Conservation (phyloP, 495 filamentous ascomycete species). For the Chaetomium fimeti region DNA sequence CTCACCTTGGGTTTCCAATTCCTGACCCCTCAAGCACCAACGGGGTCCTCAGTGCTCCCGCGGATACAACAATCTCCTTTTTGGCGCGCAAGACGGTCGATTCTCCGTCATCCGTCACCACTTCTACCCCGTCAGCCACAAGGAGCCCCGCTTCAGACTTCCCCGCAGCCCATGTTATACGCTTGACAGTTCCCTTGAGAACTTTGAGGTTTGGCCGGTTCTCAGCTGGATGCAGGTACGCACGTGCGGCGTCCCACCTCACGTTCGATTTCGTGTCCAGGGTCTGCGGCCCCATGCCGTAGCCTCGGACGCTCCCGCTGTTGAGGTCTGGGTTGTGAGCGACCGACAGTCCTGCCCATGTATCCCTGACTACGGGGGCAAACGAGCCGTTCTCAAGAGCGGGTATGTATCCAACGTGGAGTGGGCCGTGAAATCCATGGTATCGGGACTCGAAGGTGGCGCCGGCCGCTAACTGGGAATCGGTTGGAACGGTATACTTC, state of each 20-base stretch:
- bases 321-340: slow-evolving; percentile 11
- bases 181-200: slow-evolving; percentile 6
- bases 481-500: background rate
- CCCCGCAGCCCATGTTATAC: slow-evolving; percentile 2
- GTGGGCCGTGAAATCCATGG: slow-evolving; percentile 2
- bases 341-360: background rate
- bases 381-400: slow-evolving; percentile 7
- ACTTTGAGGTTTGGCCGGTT: background rate
- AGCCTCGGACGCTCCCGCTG: slow-evolving; percentile 4
- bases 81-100: background rate
- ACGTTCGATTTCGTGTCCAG: background rate
- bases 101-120: background rate
- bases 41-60: slow-evolving; percentile 4
- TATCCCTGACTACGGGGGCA: background rate
- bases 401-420: slow-evolving; percentile 7
- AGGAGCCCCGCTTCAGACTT: background rate
- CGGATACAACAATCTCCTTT: slow-evolving; percentile 4
- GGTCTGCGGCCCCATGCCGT: slow-evolving; percentile 5
- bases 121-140: background rate
- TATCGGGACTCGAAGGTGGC: background rate
- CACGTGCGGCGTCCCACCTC: slow-evolving; percentile 8
- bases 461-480: background rate
- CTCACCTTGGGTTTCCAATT: slow-evolving; percentile 9
- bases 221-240: slow-evolving; percentile 10
- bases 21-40: slow-evolving; percentile 9